phyloP scores from a whole-genome alignment of 139 green algal species.

The Zygnema circumcarinatum region DNA sequence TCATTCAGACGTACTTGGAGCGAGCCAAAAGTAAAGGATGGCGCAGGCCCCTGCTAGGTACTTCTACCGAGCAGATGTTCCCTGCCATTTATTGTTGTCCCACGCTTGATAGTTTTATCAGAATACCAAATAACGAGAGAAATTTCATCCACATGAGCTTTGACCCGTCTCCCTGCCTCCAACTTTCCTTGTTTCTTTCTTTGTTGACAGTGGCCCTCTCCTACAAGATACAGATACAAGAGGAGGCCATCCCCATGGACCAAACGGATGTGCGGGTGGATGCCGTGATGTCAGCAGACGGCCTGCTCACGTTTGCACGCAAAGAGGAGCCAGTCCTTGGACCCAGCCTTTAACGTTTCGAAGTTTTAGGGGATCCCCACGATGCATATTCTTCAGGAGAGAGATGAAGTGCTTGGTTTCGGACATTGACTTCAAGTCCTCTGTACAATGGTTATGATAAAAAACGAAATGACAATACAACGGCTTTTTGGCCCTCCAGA shows the following conservation, averaged over 20 bases:
- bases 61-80: not conserved
- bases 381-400: no score
- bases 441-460: no score
- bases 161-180: not conserved
- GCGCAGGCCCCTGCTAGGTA: slow-evolving; percentile 29
- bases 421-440: no score
- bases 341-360: no score
- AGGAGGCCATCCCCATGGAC: slow-evolving; percentile 20
- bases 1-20: slow-evolving; percentile 32
- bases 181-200: not conserved
- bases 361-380: no score
- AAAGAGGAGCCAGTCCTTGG: not conserved
- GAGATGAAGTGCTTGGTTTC: no score
- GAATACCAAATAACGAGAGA: not conserved
- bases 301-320: not conserved
- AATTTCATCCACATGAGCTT: not conserved
- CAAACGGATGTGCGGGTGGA: slow-evolving; percentile 1
- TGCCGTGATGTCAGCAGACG: not conserved
- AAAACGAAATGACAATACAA: no score
- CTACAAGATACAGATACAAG: slow-evolving; percentile 20
- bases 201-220: slow-evolving; percentile 10
- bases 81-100: not conserved
- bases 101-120: not conserved
- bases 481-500: no score
- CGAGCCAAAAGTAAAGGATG: slow-evolving; percentile 23